Conservation (phyloP, 768 basidiomycete species). For the Xerocomus spinulosus region DNA sequence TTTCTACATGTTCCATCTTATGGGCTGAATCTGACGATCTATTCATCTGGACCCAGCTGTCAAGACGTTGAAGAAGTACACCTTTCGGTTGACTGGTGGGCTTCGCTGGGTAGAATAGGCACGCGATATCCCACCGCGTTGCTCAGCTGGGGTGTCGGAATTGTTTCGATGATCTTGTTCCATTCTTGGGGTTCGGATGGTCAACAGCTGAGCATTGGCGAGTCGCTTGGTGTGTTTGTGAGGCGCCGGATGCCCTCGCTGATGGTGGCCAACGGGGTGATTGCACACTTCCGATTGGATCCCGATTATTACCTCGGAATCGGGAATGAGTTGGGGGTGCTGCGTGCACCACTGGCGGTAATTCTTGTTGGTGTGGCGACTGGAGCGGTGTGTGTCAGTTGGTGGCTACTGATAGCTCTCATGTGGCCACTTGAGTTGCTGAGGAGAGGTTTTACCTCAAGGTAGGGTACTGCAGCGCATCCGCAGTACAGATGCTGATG, state of each 20-base stretch:
- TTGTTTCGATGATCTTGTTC: constrained; percentile 57
- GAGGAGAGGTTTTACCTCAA: constrained; percentile 7
- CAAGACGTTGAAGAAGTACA: constrained; percentile 32
- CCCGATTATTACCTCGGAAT: constrained; percentile 57
- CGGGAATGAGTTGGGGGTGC: constrained; percentile 41
- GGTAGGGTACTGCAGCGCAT: constrained; percentile 7
- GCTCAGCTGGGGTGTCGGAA: constrained; percentile 68
- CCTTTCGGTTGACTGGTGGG: constrained; percentile 65
- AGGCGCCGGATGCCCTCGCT: constrained; percentile 38
- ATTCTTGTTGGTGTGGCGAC: constrained; percentile 54
- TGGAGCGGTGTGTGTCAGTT: constrained; percentile 60
- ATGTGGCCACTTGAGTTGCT: constrained; percentile 40
- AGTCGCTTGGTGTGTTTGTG: constrained; percentile 46
- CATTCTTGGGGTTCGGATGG: constrained; percentile 41
- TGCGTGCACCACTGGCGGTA: constrained; percentile 45
- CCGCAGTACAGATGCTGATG: background rate
- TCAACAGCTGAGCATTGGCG: constrained; percentile 41
- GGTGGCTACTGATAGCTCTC: constrained; percentile 48
- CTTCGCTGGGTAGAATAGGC: constrained; percentile 65
- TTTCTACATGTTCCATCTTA: constrained; percentile 10
- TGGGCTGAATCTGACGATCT: constrained; percentile 54
- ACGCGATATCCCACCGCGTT: constrained; percentile 72
- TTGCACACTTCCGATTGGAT: constrained; percentile 56
- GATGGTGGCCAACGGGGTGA: constrained; percentile 38
- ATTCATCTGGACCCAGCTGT: constrained; percentile 54